Percentiles rank a stretch among this genome's conserved stretches.
phyloP scores from a whole-genome alignment of 768 basidiomycete genomes.

The Thelephora aurantiotincta region DNA sequence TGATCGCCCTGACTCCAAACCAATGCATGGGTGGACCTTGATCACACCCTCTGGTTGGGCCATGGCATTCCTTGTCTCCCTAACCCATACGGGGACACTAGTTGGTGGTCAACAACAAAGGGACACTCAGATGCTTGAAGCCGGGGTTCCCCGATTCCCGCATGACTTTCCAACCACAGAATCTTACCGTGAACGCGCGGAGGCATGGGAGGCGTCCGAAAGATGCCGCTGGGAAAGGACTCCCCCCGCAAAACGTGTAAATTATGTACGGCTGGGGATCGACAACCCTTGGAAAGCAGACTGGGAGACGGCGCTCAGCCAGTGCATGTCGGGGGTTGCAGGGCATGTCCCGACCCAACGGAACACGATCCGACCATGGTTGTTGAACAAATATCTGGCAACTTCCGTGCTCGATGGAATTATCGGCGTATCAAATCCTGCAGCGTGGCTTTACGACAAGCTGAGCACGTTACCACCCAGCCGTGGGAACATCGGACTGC shows the following conservation, averaged over 20 bases:
- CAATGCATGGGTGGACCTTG: constrained; percentile 77
- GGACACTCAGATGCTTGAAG: constrained; percentile 70
- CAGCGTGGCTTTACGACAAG: constrained; percentile 31
- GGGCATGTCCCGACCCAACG: constrained; percentile 6
- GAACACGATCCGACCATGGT: constrained; percentile 36
- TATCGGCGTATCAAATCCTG: constrained; percentile 24
- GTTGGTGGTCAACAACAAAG: constrained; percentile 79
- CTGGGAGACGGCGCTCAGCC: constrained; percentile 60
- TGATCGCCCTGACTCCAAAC: constrained; percentile 7
- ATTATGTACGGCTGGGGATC: constrained; percentile 50
- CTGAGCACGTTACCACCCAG: constrained; percentile 48
- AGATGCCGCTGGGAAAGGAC: constrained; percentile 51
- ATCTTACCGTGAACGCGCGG: constrained; percentile 38
- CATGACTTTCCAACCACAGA: constrained; percentile 56
- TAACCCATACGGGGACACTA: constrained; percentile 72
- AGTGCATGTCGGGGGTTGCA: constrained; percentile 13
- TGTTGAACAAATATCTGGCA: constrained; percentile 46
- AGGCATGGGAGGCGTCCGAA: constrained; percentile 35
- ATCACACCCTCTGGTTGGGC: constrained; percentile 81
- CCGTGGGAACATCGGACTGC: constrained; percentile 30
- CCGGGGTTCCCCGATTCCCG: constrained; percentile 63
- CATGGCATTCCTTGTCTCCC: constrained; percentile 78
- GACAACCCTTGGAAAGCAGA: constrained; percentile 64
- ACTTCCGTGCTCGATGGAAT: constrained; percentile 29
- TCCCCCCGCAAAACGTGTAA: constrained; percentile 78